Base-by-base conservation (phyloP, 148 eudicot species). In the Spergularia marina region DNA sequence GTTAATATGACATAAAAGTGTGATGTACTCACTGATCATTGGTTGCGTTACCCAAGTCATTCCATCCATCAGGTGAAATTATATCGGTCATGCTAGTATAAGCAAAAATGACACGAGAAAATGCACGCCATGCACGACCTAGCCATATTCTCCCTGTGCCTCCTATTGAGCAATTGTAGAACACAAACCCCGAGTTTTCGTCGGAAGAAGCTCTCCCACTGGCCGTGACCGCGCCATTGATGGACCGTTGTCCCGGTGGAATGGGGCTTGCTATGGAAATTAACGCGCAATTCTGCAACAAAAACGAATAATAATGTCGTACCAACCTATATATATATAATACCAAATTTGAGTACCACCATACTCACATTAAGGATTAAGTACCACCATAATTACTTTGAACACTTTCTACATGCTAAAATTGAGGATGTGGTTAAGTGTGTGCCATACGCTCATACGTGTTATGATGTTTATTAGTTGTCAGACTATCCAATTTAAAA, bases 41-140 rank as follows among this genome's bases (percentile, higher is more conserved):
- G 20, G 82, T 40, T 4, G 91, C 92, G 72, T 90, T 92, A 23
- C 92, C 89, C 73, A 90, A 85, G 83, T 95, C 96, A 76, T 95
- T 95, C 98, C 98, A 95, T 0, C 98, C 98, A 71, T 90, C 97
- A 2, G 93, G 82, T 2, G 98, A 93, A 53, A 95, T 88, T 54
- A 95, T 85, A 55, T 90, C 94, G 4, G 97, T 71, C 92, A 95
- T 92, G 40, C 65, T 71, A 7, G 96, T 85, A 82, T 84, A 86
- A 18, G 97, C 90, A 57, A 84, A 92, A 34, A 92, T 83, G 15
- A 90, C 98, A 14, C 85, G 90, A 21, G 98, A 89, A 83, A 82
- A 95, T 6, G 98, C 90, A 64, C 97, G 83, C 98, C 98, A 95
- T 15, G 98, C 98, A 72, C 97, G 86, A 0, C 98, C 98, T 1